Evolutionary conservation across 371 early-diverging fungal genomes (phyloP), one percentile per base, ranked within the genome.

Genomic region (Thermomucor indicae-seudaticae): DNA sequence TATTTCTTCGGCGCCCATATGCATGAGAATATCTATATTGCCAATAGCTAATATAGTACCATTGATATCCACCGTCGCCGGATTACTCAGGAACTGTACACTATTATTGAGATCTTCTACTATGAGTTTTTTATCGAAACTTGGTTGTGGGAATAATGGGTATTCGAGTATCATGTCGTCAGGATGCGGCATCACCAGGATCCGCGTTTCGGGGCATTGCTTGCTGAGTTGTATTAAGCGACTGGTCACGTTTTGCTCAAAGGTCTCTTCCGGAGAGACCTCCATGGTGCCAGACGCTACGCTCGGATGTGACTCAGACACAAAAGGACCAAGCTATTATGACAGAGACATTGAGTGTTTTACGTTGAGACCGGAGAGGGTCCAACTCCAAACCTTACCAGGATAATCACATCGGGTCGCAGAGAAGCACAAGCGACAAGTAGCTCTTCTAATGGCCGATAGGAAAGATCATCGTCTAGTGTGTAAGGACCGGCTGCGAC

Each of bases 401-500:
- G 64, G 12, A 96, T 48, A 7, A 95, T 64, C 6, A 88, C 75
- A 61, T 94, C 87, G 1, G 96, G 95, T 37, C 67, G 57, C 3
- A 88, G 81, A 8, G 58, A 47, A 24, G 64, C 42, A 31, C 87
- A 75, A 14, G 72, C 74, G 0, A 73, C 60, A 12, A 89, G 62
- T 27, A 96, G 64, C 6, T 80, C 92, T 10, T 76, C 72, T 47
- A 95, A 70, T 0, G 95, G 91, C 51, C 88, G 89, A 51, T 81
- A 96, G 14, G 77, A 61, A 10, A 93, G 67, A 53, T 86, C 85
- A 47, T 78, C 85, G 12, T 80, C 79, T 28, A 91, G 55, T 3
- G 93, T 91, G 59, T 78, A 96, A 2, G 96, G 96, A 0, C 96
- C 96, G 0, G 87, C 64, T 3, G 93, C 90, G 11, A 86, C 64